Evolutionary conservation across 768 basidiomycete species (phyloP), one percentile per base, ranked within the genome.

Genomic region (Tylopilus subfusipes): DNA sequence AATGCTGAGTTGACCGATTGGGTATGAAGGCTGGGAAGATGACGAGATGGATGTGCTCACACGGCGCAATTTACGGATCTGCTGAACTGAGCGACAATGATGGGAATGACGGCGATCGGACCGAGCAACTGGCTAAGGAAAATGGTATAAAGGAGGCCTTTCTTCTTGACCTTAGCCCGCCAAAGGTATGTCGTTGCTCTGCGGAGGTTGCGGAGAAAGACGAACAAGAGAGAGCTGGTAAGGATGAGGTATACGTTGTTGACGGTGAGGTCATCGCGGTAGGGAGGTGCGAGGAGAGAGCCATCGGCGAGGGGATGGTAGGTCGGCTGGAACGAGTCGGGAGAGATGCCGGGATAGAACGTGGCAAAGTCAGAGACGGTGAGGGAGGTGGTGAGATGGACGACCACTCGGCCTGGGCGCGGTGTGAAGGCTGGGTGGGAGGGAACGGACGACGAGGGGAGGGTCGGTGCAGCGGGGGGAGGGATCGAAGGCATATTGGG

Each of bases 131-230:
- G 52, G n/a, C 52, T 48, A 5, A 53, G 38, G 22, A 53, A 42
- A 5, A 53, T 30, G 14, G 46, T 48, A 61, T 82, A 81, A 58
- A 86, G 82, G n/a, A 86, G 75, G 0, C 63, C 71, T 63, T 81
- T 85, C 63, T 77, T 78, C 68, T 82, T 83, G 38, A 84, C 75
- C 60, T 72, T 80, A n/a, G 76, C 78, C 31, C 78, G 70, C 31
- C 79, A 74, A 27, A 85, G 63, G 65, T 83, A 86, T 54, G 76
- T 73, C 38, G 73, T 70, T 14, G 80, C 19, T 30, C 29, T 52
- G 50, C 11, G 40, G 14, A 48, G 10, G 9, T 53, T 53, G 39
- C 46, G 52, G 39, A 53, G 30, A 19, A 53, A 53, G 52, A 53
- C 7, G 30, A 30, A 48, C 45, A 53, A 34, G 46, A 53, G 39